phyloP scores from a whole-genome alignment of 1,284 basidiomycete species.

The Meripilus lineatus region DNA sequence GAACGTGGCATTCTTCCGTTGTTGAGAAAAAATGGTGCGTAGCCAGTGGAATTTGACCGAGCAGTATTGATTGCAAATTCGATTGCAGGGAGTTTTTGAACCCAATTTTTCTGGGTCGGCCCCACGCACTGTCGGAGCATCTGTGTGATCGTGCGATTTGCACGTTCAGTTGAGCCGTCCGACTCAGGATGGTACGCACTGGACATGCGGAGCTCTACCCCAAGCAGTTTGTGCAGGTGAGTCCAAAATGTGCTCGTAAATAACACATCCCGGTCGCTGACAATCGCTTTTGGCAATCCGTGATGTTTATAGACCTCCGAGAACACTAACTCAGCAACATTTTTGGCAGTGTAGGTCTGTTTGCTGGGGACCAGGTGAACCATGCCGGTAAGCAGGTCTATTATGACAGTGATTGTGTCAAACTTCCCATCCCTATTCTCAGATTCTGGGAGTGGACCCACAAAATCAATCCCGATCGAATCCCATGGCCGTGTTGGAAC shows the following conservation, averaged over 20 bases:
- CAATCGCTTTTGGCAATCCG: conserved; percentile 35
- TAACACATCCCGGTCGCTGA: conserved; percentile 36
- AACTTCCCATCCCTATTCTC: conserved; percentile 21
- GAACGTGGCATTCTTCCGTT: conserved; percentile 27
- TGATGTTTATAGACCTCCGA: conserved; percentile 34
- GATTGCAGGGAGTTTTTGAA: conserved; percentile 28
- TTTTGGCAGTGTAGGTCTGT: conserved; percentile 26
- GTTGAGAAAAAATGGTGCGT: conserved; percentile 32
- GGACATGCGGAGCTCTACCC: conserved; percentile 33
- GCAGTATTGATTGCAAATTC: conserved; percentile 31
- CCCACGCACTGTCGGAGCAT: conserved; percentile 32
- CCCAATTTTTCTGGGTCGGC: conserved; percentile 34
- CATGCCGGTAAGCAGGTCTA: conserved; percentile 30
- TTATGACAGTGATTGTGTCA: conserved; percentile 28
- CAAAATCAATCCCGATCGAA: conserved; percentile 32
- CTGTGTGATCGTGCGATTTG: conserved; percentile 34
- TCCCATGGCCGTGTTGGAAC: conserved; percentile 25
- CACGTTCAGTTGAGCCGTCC: conserved; percentile 36
- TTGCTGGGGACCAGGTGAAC: conserved; percentile 26
- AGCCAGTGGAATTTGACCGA: conserved; percentile 29
- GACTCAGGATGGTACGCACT: conserved; percentile 41
- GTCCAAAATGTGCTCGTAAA: conserved; percentile 44
- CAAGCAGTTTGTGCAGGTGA: conserved; percentile 28
- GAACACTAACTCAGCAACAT: conserved; percentile 39
- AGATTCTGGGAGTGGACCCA: conserved; percentile 30